phyloP scores from a whole-genome alignment of 257 asterid genomes.

The Salvia miltiorrhiza region DNA sequence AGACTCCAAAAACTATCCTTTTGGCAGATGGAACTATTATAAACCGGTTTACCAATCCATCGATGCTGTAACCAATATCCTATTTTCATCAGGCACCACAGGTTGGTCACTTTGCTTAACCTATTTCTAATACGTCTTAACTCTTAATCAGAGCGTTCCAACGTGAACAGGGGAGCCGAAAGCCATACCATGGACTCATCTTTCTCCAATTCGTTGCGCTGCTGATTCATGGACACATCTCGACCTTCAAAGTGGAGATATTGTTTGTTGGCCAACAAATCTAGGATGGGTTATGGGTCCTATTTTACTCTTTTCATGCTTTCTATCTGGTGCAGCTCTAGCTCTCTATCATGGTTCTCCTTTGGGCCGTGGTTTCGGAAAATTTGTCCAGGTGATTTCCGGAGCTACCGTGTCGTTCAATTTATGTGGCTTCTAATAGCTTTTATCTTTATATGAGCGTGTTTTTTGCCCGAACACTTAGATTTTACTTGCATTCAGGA shows the following conservation, averaged over 20 bases:
- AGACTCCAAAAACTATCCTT: conserved; percentile 9
- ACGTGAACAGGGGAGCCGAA: conserved; percentile 83
- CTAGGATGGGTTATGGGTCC: conserved; percentile 99
- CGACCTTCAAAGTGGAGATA: conserved; percentile 59
- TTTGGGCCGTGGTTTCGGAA: conserved; percentile 75
- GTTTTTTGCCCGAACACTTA: not conserved
- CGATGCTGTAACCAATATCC: conserved; percentile 69
- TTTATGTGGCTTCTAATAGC: not conserved
- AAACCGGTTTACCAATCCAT: conserved; percentile 64
- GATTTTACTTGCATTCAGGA: conserved; percentile 42
- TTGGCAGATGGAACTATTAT: conserved; percentile 55
- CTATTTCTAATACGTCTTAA: not conserved
- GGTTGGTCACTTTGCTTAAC: conserved; percentile 39
- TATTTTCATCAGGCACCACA: conserved; percentile 95
- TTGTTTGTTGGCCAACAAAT: conserved; percentile 90
- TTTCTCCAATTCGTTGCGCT: conserved; percentile 80
- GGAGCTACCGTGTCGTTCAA: not conserved
- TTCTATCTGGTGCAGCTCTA: conserved; percentile 77
- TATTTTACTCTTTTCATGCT: conserved; percentile 65
- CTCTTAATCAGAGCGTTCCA: not conserved
- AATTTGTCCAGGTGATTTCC: conserved; percentile 69
- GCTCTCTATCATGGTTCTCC: conserved; percentile 99
- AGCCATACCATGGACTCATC: conserved; percentile 96
- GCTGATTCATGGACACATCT: conserved; percentile 80
- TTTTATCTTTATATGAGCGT: not conserved